Evolutionary conservation across 257 asterid species (phyloP).

Genomic region (Craterostigma plantagineum): DNA sequence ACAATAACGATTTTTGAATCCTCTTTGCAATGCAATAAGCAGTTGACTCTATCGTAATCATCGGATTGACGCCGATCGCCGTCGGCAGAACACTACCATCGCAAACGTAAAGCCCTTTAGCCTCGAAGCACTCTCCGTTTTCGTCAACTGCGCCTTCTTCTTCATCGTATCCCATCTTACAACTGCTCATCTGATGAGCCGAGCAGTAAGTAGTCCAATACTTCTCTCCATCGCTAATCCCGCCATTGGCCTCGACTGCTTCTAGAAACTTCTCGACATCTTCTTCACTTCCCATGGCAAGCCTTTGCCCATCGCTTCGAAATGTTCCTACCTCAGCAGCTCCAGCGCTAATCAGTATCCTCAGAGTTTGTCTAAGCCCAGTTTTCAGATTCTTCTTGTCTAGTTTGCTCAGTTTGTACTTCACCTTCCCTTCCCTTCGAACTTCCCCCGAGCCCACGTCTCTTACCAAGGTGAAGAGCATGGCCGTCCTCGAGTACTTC

Average conservation of each 20-base stretch:
- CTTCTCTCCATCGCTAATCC: slow-evolving; percentile 37
- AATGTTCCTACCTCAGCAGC: slow-evolving; percentile 79
- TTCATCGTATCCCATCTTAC: slow-evolving; percentile 49
- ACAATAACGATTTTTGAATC: slow-evolving; percentile 27
- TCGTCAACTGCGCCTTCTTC: slow-evolving; percentile 56
- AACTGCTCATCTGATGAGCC: slow-evolving; percentile 95
- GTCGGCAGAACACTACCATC: slow-evolving; percentile 75
- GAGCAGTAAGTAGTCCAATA: slow-evolving; percentile 49
- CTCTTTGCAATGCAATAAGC: slow-evolving; percentile 42
- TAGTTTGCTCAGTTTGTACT: slow-evolving; percentile 12
- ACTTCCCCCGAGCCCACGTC: slow-evolving; percentile 48
- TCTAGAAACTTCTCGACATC: slow-evolving; percentile 47
- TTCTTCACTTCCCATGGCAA: slow-evolving; percentile 12
- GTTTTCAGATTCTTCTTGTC: slow-evolving; percentile 43
- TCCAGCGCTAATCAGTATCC: slow-evolving; percentile 63
- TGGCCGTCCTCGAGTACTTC: slow-evolving; percentile 52
- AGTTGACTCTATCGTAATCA: slow-evolving; percentile 72
- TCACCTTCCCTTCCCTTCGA: slow-evolving; percentile 26
- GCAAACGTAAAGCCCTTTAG: slow-evolving; percentile 55
- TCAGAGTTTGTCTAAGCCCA: slow-evolving; percentile 31
- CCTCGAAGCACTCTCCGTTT: slow-evolving; percentile 94
- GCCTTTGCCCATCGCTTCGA: slow-evolving; percentile 47
- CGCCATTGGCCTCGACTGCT: slow-evolving; percentile 30
- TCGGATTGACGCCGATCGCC: slow-evolving; percentile 84
- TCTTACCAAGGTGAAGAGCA: slow-evolving; percentile 42